Conservation (phyloP, 129 eudicot species). For the Artemisia argyi region DNA sequence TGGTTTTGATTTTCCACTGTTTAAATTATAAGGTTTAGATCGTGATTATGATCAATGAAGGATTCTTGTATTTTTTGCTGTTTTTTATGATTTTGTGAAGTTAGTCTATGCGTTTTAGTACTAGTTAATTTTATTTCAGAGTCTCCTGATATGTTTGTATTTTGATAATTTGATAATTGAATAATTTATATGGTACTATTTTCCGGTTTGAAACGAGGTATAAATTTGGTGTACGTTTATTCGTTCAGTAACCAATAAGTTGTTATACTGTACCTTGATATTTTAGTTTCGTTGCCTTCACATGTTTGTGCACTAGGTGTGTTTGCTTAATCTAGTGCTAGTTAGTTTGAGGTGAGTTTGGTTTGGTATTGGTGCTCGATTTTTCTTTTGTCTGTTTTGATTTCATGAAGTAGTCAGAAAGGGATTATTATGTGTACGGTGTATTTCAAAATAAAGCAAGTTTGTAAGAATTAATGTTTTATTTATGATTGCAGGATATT, state of each 20-base stretch:
- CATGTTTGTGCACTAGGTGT: background rate
- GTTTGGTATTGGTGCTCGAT: conserved; percentile 4
- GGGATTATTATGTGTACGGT: background rate
- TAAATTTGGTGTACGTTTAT: background rate
- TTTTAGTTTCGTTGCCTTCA: background rate
- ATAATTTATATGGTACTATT: background rate
- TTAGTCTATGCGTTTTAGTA: background rate
- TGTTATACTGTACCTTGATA: background rate
- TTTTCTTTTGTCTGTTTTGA: background rate
- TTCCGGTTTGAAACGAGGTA: conserved; percentile 6
- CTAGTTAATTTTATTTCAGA: background rate
- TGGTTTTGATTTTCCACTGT: too few relatives aligned
- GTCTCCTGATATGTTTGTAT: background rate
- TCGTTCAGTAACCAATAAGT: background rate
- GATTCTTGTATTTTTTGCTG: too few relatives aligned
- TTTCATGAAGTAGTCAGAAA: background rate
- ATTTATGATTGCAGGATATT: conserved; percentile 62
- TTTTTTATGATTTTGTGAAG: background rate
- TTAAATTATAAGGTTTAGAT: too few relatives aligned
- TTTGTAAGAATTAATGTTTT: conserved; percentile 11
- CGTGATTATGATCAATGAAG: too few relatives aligned
- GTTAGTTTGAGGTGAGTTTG: conserved; percentile 9
- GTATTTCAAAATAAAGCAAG: background rate
- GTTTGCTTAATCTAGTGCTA: background rate
- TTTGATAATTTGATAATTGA: background rate